Base-by-base conservation (phyloP, 1,284 basidiomycete species). In the Chalciporus sp. region DNA sequence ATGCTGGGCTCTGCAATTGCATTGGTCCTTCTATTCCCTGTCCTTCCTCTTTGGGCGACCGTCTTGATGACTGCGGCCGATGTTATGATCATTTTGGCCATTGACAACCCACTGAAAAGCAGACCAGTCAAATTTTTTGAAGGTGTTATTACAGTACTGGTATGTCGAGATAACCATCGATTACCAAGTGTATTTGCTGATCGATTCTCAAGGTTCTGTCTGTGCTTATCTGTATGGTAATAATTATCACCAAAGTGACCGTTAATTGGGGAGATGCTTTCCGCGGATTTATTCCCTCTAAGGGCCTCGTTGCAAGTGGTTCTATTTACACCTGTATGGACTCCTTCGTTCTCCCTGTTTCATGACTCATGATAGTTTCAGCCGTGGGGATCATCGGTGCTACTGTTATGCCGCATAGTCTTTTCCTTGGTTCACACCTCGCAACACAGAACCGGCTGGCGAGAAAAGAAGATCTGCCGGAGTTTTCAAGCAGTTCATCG, bases 331-430 rank as follows among this genome's bases (percentile, higher is more conserved):
- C 88, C 8, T 89, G 92, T 88, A 66, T 48, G 80, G 53, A 20
- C 19, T 35, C 8, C 10, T 42, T 33, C 7, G 31, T 14, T 43
- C 19, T 19, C 26, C 46, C 16, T 10, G 8, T 49, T 43, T 27
- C 11, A 5, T 16, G 47, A n/a, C 47, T 63, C 26, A 58, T 42
- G 37, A 29, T 50, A 45, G n/a, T 57, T 48, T 39, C 61, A 91
- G 89, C 90, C 26, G 88, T 93, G 42, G 92, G 92, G 51, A 88
- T 93, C 55, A 68, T 92, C 11, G 91, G 92, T 19, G 90, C 91
- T 1, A 94, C 91, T 0, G 85, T 92, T 42, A 94, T 87, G 95
- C 95, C 95, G 0, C 95, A 98, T 69, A 88, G 90, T 42, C 79
- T 98, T 20, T 95, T 94, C 75, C 78, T 98, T 7, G 95, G 94